Percentiles rank a stretch among this genome's conserved stretches.
Conservation (phyloP, 2,329 filamentous ascomycete genomes). For the Xylaria multiplex region DNA sequence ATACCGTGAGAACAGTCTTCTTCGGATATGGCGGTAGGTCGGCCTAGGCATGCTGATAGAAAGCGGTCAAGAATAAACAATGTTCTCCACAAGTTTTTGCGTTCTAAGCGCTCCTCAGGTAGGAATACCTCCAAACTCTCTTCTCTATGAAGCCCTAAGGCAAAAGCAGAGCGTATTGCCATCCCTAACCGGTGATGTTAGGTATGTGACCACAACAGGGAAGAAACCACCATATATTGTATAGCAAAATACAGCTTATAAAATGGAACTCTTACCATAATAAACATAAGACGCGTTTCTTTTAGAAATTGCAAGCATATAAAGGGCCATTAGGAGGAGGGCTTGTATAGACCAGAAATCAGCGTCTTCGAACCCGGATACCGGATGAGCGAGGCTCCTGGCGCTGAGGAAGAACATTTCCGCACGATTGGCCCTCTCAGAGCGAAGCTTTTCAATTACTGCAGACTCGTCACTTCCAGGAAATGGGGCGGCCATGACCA, state of each 20-base stretch:
- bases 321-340: conserved; percentile 70
- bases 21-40: conserved; percentile 69
- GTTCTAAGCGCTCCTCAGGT: conserved; percentile 56
- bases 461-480: conserved; percentile 59
- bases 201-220: not conserved
- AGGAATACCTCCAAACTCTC: conserved; percentile 66
- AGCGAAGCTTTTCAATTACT: conserved; percentile 62
- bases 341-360: conserved; percentile 74
- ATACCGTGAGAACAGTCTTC: conserved; percentile 68
- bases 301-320: conserved; percentile 69
- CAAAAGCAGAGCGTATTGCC: conserved; percentile 71
- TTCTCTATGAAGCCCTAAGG: conserved; percentile 69
- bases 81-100: conserved; percentile 71
- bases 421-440: conserved; percentile 61
- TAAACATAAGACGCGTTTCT: conserved; percentile 72
- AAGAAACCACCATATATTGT: not conserved
- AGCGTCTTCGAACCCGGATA: conserved; percentile 66
- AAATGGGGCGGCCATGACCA: conserved; percentile 65
- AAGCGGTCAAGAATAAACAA: conserved; percentile 73
- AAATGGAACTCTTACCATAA: conserved; percentile 57
- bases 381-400: conserved; percentile 59
- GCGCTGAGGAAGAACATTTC: conserved; percentile 72
- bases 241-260: not conserved
- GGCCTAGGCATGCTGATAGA: conserved; percentile 69
- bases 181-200: conserved; percentile 58